Conservation (phyloP, 257 asterid species). For the Nicotiana obtusifolia region DNA sequence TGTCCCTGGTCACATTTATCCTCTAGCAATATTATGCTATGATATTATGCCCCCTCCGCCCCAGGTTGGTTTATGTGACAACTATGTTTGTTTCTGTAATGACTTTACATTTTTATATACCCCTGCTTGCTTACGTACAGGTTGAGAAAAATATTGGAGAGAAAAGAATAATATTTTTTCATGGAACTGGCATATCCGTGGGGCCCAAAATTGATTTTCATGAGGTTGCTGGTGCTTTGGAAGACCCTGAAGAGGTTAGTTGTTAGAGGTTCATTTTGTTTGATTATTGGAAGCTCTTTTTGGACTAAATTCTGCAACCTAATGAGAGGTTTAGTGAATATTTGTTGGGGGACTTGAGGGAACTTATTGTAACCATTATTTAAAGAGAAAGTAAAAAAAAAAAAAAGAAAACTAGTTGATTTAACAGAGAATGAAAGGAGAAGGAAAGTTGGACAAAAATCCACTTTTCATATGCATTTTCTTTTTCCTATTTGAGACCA, state of each 20-base stretch:
- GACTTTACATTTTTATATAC: not conserved
- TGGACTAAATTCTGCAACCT: not conserved
- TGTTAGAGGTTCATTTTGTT: not conserved
- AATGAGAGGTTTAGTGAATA: not conserved
- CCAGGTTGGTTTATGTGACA: constrained; percentile 36
- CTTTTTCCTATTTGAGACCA: not conserved
- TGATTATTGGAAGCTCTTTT: not conserved
- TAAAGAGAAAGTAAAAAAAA: too few relatives aligned
- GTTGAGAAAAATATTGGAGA: constrained; percentile 93
- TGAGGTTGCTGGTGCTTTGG: constrained; percentile 43
- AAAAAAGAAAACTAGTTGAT: too few relatives aligned
- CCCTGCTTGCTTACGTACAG: constrained; percentile 43
- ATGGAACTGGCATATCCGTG: constrained; percentile 78
- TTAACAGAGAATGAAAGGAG: not conserved
- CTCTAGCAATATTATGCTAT: constrained; percentile 63
- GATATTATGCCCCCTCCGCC: constrained; percentile 85
- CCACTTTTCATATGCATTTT: not conserved
- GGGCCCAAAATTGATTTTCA: constrained; percentile 46
- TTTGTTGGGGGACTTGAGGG: not conserved
- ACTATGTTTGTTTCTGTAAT: not conserved
- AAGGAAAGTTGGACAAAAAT: not conserved
- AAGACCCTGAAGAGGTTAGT: constrained; percentile 68
- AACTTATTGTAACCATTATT: not conserved
- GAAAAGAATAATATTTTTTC: constrained; percentile 69
- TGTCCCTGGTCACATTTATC: constrained; percentile 68